Conservation (phyloP, 129 eudicot species). For the Flaveria brownii region DNA sequence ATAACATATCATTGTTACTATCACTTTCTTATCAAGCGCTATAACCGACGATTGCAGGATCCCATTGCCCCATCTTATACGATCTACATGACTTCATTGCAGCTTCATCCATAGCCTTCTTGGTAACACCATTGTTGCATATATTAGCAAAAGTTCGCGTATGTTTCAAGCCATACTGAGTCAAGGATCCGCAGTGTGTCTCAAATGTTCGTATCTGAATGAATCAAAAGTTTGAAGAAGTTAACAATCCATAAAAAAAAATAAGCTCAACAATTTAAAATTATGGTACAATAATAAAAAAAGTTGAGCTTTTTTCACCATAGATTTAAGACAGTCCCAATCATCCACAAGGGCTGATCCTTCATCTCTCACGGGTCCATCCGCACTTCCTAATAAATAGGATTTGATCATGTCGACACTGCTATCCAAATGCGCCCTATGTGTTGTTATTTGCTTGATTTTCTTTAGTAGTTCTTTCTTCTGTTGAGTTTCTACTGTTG, state of each 20-base stretch:
- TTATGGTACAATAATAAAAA: neutral
- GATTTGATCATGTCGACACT: conserved; percentile 14
- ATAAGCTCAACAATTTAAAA: neutral
- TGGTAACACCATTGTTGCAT: conserved; percentile 54
- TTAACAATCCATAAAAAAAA: neutral
- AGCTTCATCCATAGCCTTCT: conserved; percentile 51
- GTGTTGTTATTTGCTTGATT: conserved; percentile 28
- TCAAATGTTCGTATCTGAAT: conserved; percentile 52
- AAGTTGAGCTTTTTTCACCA: conserved; percentile 21
- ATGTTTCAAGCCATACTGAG: conserved; percentile 80
- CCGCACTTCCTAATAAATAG: conserved; percentile 10
- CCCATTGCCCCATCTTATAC: conserved; percentile 37
- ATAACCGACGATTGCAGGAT: conserved; percentile 39
- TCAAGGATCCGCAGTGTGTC: conserved; percentile 56
- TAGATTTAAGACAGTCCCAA: conserved; percentile 36
- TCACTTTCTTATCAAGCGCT: conserved; percentile 22
- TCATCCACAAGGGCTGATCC: conserved; percentile 38
- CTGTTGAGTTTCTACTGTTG: neutral
- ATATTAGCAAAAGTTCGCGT: conserved; percentile 70
- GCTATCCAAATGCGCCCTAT: conserved; percentile 30
- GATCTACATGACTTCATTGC: conserved; percentile 44
- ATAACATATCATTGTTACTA: neutral
- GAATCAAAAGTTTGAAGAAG: neutral
- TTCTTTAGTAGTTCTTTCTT: conserved; percentile 22
- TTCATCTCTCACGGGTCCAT: conserved; percentile 1